Base-by-base conservation (phyloP, 495 filamentous ascomycete genomes). In the Astrothelium macrocarpum region DNA sequence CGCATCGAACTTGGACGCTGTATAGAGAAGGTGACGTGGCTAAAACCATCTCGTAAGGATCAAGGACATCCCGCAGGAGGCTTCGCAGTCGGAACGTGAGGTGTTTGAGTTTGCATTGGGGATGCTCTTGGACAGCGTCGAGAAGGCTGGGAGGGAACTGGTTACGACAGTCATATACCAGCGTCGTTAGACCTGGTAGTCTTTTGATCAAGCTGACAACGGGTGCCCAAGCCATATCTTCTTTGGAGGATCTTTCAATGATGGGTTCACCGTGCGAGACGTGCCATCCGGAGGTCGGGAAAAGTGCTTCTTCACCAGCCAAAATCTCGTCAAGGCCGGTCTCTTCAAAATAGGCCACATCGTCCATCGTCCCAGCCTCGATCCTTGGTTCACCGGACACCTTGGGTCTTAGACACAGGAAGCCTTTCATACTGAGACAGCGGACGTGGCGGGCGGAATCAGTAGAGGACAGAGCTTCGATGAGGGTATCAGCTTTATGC, bases 21-120 rank as follows among this genome's bases (percentile, higher is more conserved):
- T 66, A 66, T n/a, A 66, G 60, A 66, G 59, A 66, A 49, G 64
- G 64, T 53, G 64, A 66, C 32, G 64, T 66, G 59, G 64, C 64
- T 59, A 66, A 53, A 36, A 53, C 64, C 64, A 62, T 66, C 64
- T 66, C 64, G 36, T 66, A 66, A 39, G 64, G 64, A 59, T 66
- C 53, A 46, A 45, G 64, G 32, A 62, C 60, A 16, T 49, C 64
- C 64, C 64, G 62, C 42, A 66, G 39, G 31, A 66, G 62, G 34
- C 59, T 62, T 49, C 64, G 64, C 46, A 66, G 62, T 46, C 64
- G 64, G 29, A 66, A 66, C 49, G 64, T 66, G 49, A 66, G 64
- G 53, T 66, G 64, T 34, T 66, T 34, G 60, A 66, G 64, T 49
- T 45, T 66, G 46, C 64, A 66, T 62, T 59, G 60, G 56, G 64